Conservation (phyloP, 1,139 yeast genomes). For the Pichiaceae sp. region DNA sequence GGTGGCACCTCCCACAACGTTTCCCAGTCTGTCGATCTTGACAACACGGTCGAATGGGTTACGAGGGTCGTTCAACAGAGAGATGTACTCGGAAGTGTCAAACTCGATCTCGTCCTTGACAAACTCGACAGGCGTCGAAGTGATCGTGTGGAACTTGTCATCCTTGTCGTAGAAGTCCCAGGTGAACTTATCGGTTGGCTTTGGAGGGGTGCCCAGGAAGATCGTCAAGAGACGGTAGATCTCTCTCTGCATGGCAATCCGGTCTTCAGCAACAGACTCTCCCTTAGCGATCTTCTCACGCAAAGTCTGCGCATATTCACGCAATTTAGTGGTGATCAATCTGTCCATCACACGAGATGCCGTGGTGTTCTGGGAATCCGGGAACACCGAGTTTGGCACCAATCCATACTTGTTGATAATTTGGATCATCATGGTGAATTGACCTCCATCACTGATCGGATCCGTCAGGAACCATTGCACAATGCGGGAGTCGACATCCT, state of each 20-base stretch:
- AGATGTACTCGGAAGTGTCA: constrained; percentile 48
- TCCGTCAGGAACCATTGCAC: constrained; percentile 52
- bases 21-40: constrained; percentile 66
- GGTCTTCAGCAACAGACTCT: constrained; percentile 28
- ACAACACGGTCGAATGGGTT: constrained; percentile 54
- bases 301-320: constrained; percentile 66
- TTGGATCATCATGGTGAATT: constrained; percentile 74
- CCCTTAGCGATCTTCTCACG: constrained; percentile 34
- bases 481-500: constrained; percentile 59
- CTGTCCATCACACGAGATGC: constrained; percentile 49
- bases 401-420: constrained; percentile 69
- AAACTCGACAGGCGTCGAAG: constrained; percentile 57
- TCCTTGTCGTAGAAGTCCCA: constrained; percentile 77
- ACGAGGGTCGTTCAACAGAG: constrained; percentile 76
- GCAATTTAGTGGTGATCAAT: constrained; percentile 54
- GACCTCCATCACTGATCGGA: constrained; percentile 80
- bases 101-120: constrained; percentile 45
- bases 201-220: constrained; percentile 72
- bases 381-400: constrained; percentile 64
- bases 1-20: constrained; percentile 57
- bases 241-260: constrained; percentile 46
- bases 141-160: constrained; percentile 44
- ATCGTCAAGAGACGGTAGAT: constrained; percentile 56
- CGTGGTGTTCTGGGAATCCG: constrained; percentile 63
- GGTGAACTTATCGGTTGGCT: constrained; percentile 51